phyloP scores from a whole-genome alignment of 1,139 yeast genomes.

The Chernovozyma sophiae-reginae region DNA sequence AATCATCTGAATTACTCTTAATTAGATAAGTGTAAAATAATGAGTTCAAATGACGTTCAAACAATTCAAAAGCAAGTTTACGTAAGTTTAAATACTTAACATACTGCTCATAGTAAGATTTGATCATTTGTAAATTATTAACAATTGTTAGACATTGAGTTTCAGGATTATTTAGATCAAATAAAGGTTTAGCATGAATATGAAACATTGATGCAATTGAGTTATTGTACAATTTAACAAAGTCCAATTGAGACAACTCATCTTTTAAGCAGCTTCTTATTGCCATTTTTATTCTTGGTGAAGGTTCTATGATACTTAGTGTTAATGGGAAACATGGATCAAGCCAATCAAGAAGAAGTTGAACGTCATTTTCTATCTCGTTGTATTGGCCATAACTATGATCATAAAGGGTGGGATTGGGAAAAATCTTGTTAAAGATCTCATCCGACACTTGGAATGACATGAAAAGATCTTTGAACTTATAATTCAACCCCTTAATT shows the following conservation, averaged over 20 bases:
- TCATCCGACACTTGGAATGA: not conserved
- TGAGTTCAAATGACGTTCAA: constrained; percentile 24
- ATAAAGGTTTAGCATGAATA: constrained; percentile 7
- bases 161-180: constrained; percentile 1
- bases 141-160: constrained; percentile 11
- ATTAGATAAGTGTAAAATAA: constrained; percentile 18
- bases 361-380: constrained; percentile 42
- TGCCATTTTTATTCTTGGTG: constrained; percentile 35
- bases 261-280: constrained; percentile 37
- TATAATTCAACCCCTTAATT: too few relatives aligned
- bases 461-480: too few relatives aligned
- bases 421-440: constrained; percentile 1
- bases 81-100: constrained; percentile 19
- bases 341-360: constrained; percentile 37
- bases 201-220: constrained; percentile 18
- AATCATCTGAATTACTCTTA: constrained; percentile 2
- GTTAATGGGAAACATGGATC: constrained; percentile 25
- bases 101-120: constrained; percentile 15
- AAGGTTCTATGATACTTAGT: constrained; percentile 20
- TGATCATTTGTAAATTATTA: constrained; percentile 13
- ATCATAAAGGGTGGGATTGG: constrained; percentile 4
- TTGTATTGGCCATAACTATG: constrained; percentile 8
- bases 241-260: constrained; percentile 29
- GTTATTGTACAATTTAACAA: constrained; percentile 33
- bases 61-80: constrained; percentile 16